phyloP scores from a whole-genome alignment of 169 alveolate species.

The Cryptosporidium meleagridis region DNA sequence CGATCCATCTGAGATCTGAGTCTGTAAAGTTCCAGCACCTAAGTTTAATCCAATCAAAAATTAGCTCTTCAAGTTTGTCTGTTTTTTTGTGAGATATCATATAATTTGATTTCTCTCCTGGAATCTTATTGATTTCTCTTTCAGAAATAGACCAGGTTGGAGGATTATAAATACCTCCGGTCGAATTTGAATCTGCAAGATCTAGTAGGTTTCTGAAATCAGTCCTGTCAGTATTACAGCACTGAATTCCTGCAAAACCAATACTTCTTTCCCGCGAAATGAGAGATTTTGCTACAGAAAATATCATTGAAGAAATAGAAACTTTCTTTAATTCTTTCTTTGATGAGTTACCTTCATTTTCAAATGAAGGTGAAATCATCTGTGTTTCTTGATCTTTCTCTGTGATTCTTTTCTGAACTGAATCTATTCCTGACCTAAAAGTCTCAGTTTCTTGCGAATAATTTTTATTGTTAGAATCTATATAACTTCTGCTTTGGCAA shows the following conservation, averaged over 20 bases:
- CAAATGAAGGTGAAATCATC: background rate
- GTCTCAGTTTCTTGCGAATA: background rate
- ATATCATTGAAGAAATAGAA: conserved; percentile 1
- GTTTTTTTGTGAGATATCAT: background rate
- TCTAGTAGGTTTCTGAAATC: conserved; percentile 67
- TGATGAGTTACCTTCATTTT: background rate
- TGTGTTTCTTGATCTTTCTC: background rate
- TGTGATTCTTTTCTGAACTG: background rate
- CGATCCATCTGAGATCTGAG: conserved; percentile 68
- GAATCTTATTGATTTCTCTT: no score
- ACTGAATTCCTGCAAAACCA: conserved; percentile 18
- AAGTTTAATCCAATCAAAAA: conserved; percentile 65
- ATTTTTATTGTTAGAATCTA: background rate
- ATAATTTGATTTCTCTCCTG: background rate
- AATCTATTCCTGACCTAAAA: background rate
- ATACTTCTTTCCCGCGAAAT: background rate
- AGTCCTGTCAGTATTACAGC: conserved; percentile 57
- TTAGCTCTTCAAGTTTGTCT: conserved; percentile 31
- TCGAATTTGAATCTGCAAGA: conserved; percentile 37
- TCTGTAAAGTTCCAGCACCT: conserved; percentile 70
- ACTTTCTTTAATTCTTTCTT: background rate
- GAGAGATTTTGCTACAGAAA: conserved; percentile 19
- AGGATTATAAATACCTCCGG: background rate
- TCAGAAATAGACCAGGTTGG: conserved; percentile 22
- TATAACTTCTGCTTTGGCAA: background rate